Conservation (phyloP, 1,139 yeast genomes). For the Zygoascus meyerae region DNA sequence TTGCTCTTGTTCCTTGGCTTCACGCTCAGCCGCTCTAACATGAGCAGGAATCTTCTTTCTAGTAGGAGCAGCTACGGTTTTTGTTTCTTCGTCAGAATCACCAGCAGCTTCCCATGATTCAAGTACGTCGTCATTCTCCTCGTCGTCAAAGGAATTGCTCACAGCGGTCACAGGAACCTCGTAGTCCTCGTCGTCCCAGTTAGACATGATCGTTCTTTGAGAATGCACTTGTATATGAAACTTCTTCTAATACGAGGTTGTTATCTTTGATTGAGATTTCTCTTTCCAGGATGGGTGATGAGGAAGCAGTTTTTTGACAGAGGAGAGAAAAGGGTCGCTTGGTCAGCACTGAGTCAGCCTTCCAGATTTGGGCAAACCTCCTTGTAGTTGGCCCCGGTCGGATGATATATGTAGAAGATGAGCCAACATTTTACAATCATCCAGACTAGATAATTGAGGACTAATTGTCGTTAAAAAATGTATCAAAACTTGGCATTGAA, state of each 20-base stretch:
- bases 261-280: neutral
- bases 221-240: no score
- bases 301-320: neutral
- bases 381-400: neutral
- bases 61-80: constrained; percentile 34
- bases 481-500: neutral
- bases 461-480: no score
- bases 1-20: constrained; percentile 34
- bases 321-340: neutral
- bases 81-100: constrained; percentile 34
- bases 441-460: no score
- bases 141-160: constrained; percentile 80
- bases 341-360: neutral
- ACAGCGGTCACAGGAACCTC: constrained; percentile 80
- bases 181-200: constrained; percentile 59
- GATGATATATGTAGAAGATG: no score
- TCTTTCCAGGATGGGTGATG: neutral
- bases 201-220: constrained; percentile 18
- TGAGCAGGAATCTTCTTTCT: constrained; percentile 34
- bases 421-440: no score
- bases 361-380: neutral
- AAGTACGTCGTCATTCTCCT: constrained; percentile 63
- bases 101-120: constrained; percentile 80
- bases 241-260: neutral
- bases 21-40: constrained; percentile 35